Base-by-base conservation (phyloP, 2,329 filamentous ascomycete species). In the Sporothrix variecibatus region DNA sequence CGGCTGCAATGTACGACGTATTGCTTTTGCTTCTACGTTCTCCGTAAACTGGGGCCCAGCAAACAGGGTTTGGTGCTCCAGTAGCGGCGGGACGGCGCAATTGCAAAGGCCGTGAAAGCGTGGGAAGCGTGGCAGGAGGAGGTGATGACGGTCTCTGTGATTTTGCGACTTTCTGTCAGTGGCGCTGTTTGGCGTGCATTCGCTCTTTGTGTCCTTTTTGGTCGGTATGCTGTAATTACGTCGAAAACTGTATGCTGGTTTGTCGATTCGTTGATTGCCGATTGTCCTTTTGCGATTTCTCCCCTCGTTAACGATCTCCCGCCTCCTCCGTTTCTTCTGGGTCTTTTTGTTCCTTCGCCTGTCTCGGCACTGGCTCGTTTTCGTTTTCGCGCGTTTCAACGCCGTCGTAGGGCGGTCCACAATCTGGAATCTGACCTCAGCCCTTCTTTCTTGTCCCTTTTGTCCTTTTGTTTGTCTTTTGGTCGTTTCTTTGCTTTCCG, bases 1-100 rank as follows among this genome's bases (percentile, higher is more conserved):
- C 8, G 12, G 1, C 17, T 62, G 38, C n/a, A 12, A 17, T n/a
- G 62, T 65, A 28, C 62, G 38, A 40, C 38, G 38, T 67, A 46
- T 43, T 67, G 34, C 8, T 67, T 28, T 7, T 20, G 17, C 17
- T 20, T 31, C 28, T 60, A 8, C 56, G 31, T 64, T 40, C 34
- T n/a, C 15, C 40, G 64, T 68, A 68, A 51, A 68, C 43, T n/a
- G 43, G 65, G 62, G 65, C 65, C 64, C 43, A 67, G 64, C 38
- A 11, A 67, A 49, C 38, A 46, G 23, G 64, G 64, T 49, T 31
- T 67, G 64, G 64, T 67, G 64, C 64, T 11, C 12, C 38, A 49
- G 64, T 49, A 67, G 64, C 64, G 65, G 43, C 65, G 65, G 65
- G 26, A 69, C 67, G 49, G 67, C 49, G 49, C 65, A 69, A 69